A percentile compares a stretch with the other conserved stretches of the same genome.
phyloP scores from a whole-genome alignment of 2,329 filamentous ascomycete species.

The Thyridium curvatum region DNA sequence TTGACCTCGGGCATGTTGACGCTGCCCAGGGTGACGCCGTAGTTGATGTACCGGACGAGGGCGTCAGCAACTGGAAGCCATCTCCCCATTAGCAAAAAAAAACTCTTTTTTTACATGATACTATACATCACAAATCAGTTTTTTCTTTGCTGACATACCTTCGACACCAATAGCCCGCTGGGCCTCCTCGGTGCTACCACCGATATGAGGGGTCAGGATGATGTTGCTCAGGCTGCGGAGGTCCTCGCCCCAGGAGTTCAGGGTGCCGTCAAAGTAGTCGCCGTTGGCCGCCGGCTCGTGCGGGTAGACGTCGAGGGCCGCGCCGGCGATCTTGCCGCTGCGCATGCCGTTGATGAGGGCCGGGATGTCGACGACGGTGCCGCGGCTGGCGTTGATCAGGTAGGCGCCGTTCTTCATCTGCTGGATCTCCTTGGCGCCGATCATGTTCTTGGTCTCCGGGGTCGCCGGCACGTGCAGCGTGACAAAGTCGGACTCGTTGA shows the following conservation, averaged over 20 bases:
- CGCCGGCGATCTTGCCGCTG: slow-evolving; percentile 80
- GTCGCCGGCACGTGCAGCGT: slow-evolving; percentile 93
- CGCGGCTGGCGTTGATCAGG: slow-evolving; percentile 92
- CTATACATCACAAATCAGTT: no score
- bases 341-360: slow-evolving; percentile 85
- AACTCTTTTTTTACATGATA: no score
- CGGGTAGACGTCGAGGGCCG: slow-evolving; percentile 94
- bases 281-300: slow-evolving; percentile 91
- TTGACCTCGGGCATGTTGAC: slow-evolving; percentile 97
- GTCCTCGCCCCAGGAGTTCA: slow-evolving; percentile 83
- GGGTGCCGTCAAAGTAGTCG: slow-evolving; percentile 80
- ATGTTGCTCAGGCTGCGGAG: slow-evolving; percentile 82
- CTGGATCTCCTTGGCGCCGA: slow-evolving; percentile 69
- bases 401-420: slow-evolving; percentile 93
- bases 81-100: slow-evolving; percentile 8
- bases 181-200: slow-evolving; percentile 94
- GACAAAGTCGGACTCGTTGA: slow-evolving; percentile 81
- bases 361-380: slow-evolving; percentile 89
- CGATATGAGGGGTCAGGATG: slow-evolving; percentile 94
- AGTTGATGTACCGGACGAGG: slow-evolving; percentile 90
- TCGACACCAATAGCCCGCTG: slow-evolving; percentile 94
- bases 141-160: no score
- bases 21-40: slow-evolving; percentile 82
- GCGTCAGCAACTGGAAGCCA: slow-evolving; percentile 64
- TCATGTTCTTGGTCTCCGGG: slow-evolving; percentile 88